Evolutionary conservation across 306 rosid species (phyloP).

Genomic region (Vachellia collinsii): DNA sequence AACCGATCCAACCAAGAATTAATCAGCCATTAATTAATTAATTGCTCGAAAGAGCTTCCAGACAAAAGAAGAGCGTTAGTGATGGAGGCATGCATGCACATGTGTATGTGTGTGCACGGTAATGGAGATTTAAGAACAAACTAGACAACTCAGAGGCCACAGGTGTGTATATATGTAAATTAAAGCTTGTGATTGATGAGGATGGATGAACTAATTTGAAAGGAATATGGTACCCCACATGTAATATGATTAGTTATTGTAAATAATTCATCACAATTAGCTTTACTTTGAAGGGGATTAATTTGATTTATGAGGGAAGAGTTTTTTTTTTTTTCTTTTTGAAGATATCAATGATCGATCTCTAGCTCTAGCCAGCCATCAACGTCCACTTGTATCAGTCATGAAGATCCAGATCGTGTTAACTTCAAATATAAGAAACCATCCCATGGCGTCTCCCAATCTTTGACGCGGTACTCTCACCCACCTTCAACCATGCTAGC

Average conservation of each 20-base stretch:
- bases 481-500: not conserved
- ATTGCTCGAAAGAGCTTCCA: not conserved
- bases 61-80: not conserved
- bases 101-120: not conserved
- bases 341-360: not conserved
- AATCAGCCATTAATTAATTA: not conserved
- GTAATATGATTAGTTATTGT: not conserved
- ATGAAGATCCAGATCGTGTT: not conserved
- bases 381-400: not conserved
- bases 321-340: not conserved
- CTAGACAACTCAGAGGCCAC: not conserved
- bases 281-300: not conserved
- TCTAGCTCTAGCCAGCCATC: not conserved
- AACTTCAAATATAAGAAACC: not conserved
- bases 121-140: conserved; percentile 2
- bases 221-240: conserved; percentile 6
- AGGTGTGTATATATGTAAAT: not conserved
- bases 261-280: not conserved
- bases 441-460: not conserved
- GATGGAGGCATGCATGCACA: too few relatives aligned
- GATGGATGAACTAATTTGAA: conserved; percentile 8
- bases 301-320: not conserved
- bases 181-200: not conserved
- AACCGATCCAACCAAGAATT: not conserved
- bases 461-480: conserved; percentile 1